Evolutionary conservation across 2,329 filamentous ascomycete genomes (phyloP), one percentile per base, ranked within the genome.

Genomic region (Fusarium verticillioides): DNA sequence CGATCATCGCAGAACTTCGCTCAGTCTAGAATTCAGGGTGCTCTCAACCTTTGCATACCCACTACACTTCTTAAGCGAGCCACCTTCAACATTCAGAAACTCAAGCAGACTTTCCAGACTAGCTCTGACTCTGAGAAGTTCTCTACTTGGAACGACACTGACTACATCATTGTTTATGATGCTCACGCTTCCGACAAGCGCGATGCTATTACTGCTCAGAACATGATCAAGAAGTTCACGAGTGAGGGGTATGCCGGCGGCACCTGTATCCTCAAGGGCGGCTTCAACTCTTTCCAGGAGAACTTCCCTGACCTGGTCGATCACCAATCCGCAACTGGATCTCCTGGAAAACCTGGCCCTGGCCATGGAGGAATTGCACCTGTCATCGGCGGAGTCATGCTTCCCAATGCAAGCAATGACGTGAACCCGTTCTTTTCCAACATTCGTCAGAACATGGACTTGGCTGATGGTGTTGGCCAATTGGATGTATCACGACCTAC

Each of bases 371-470:
- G 82, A 16, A 81, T 94, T 43, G 82, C 82, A 1, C 93, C 94
- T 3, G 93, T 97, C n/a, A 93, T 95, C 65, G 96, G 96, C 65
- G 96, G 96, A 11, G 97, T 97, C 71, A 89, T 90, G 66, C 90
- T 98, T 80, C 96, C 96, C 2, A 85, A 85, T 43, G 87, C 89
- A 1, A 87, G 90, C 73, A 91, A 90, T 67, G 89, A 90, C 2
- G 87, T 91, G 1, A 97, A 97, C 77, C 95, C 96, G 0, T 98
- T 99, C 84, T 98, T 98, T 81, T 91, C 91, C 69, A 98, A 98
- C 73, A 98, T 99, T 76, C 91, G 96, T 47, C 96, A 98, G 81
- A 97, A 98, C 73, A 96, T 97, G 90, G 96, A 98, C 79, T 86
- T 99, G 23, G 92, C 97, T 37, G 95, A 94, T 74, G 96, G 96